A percentile compares a stretch with the other conserved stretches of the same genome.
phyloP scores from a whole-genome alignment of 2,329 filamentous ascomycete genomes.

The Pseudovirgaria hyperparasitica region DNA sequence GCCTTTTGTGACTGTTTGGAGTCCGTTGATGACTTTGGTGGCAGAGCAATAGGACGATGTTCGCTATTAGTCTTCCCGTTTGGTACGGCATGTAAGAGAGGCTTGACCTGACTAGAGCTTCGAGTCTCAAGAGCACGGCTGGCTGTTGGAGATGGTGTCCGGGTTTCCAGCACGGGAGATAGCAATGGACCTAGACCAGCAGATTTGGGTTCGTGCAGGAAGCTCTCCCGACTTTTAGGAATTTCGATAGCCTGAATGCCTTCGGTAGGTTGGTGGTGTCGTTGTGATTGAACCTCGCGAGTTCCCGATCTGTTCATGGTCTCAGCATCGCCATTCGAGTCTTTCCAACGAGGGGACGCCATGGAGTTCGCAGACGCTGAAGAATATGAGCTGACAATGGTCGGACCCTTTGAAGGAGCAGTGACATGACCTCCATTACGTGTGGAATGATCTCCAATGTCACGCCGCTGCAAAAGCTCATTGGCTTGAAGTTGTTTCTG shows the following conservation, averaged over 20 bases:
- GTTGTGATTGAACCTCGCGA: too few relatives aligned
- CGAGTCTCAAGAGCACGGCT: conserved; percentile 39
- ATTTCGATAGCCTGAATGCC: conserved; percentile 20
- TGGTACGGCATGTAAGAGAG: too few relatives aligned
- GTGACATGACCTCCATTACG: too few relatives aligned
- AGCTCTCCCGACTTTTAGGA: conserved; percentile 32
- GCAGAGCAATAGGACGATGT: not conserved
- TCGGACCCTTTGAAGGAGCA: too few relatives aligned
- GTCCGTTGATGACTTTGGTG: conserved; percentile 1
- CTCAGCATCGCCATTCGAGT: too few relatives aligned
- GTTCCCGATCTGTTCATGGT: too few relatives aligned
- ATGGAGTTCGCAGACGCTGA: too few relatives aligned
- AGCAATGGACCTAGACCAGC: conserved; percentile 37
- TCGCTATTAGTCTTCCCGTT: not conserved
- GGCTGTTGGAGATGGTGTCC: conserved; percentile 56
- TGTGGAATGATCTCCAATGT: conserved; percentile 10
- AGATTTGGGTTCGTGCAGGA: conserved; percentile 23
- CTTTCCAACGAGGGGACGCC: too few relatives aligned
- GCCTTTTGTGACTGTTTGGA: conserved; percentile 10
- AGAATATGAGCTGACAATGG: too few relatives aligned
- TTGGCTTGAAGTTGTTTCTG: conserved; percentile 20
- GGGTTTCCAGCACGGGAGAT: conserved; percentile 62
- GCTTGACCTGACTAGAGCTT: not conserved
- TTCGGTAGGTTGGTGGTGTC: too few relatives aligned
- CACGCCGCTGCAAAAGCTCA: conserved; percentile 16